Evolutionary conservation across 1,284 basidiomycete species (phyloP), one percentile per base, ranked within the genome.

Genomic region (Cutaneotrichosporon dermatis): DNA sequence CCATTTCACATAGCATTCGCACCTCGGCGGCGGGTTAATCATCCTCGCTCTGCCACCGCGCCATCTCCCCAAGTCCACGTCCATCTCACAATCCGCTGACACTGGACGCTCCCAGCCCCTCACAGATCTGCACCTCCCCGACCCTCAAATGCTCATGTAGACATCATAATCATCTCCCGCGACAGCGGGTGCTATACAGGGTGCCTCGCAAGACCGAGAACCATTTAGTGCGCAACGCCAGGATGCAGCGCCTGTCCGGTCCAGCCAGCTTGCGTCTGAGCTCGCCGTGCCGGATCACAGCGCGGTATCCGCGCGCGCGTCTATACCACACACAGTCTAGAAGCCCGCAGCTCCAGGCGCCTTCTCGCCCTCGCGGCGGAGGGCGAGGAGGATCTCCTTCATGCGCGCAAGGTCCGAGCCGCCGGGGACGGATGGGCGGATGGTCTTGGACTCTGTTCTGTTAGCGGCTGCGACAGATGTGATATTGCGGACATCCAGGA

Each of bases 321-420:
- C 49, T 33, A 51, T 37, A 35, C 7, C 49, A 40, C 49, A 51
- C 49, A 16, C 49, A 40, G 36, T 51, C 51, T 73, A 96, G 78
- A 94, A 96, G 11, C 93, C 93, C 59, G 84, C 89, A 41, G 93
- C 93, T 40, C 92, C 92, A 42, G 93, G 93, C 40, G 93, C 93
- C 64, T 85, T 83, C 60, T 89, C 88, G 43, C 92, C 93, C 79
- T 96, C 92, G 66, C 93, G 82, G 80, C 86, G 88, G 69, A 97
- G 79, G 59, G 88, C 83, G 67, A 96, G 79, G 60, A 96, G 79
- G 49, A 96, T 88, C 75, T 96, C 94, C 80, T 92, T 95, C 83
- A 92, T 92, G 62, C 95, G 83, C 46, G 85, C 80, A 59, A 98
- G 82, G 73, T 99, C 96, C 1, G 88, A 92, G 45, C 91, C 90